Evolutionary conservation across 2,329 filamentous ascomycete genomes (phyloP).

Genomic region (Pyricularia sp.): DNA sequence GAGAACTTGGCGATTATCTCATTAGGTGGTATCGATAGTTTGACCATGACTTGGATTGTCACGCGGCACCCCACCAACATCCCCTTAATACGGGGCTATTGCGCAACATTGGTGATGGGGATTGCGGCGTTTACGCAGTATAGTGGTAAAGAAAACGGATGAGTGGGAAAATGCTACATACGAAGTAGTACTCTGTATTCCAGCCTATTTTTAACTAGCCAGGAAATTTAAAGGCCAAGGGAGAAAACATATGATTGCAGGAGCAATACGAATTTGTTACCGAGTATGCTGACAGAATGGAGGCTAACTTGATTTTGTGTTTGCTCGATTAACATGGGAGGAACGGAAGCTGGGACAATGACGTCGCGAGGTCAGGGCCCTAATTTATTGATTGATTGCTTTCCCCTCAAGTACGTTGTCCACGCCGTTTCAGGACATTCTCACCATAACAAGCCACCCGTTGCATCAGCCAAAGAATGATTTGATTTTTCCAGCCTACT

Average conservation of each 20-base stretch:
- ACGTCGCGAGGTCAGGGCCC: neutral
- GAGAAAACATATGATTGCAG: neutral
- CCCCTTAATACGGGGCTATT: neutral
- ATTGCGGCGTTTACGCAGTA: neutral
- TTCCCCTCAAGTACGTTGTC: neutral
- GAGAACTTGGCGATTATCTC: neutral
- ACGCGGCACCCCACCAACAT: neutral
- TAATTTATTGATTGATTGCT: neutral
- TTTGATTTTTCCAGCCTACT: neutral
- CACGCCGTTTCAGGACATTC: neutral
- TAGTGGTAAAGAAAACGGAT: neutral
- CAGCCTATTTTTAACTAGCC: neutral
- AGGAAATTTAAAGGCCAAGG: neutral
- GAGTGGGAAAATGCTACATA: neutral
- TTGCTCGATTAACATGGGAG: neutral
- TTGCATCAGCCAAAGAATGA: neutral
- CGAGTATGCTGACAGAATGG: neutral
- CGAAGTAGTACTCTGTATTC: neutral
- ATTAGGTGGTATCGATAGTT: neutral
- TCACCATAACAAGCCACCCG: constrained; percentile 1
- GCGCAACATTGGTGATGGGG: neutral
- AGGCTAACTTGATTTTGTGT: neutral
- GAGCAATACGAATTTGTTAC: neutral
- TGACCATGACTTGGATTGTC: neutral
- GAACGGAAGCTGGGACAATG: neutral